phyloP scores from a whole-genome alignment of 2,329 filamentous ascomycete genomes.

The Calcarisporium arbuscula region DNA sequence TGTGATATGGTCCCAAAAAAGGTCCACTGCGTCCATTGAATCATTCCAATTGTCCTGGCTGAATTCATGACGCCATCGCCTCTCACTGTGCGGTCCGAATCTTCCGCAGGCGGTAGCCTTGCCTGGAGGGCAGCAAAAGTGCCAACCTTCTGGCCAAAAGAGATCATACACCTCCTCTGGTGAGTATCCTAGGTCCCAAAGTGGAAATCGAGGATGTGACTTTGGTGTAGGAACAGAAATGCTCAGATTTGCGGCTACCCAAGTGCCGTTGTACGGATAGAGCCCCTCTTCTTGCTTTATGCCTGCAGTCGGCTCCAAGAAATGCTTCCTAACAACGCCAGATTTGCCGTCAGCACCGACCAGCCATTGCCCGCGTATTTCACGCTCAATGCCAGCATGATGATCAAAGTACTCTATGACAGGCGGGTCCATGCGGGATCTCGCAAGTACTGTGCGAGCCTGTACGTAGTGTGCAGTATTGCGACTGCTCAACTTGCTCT shows the following conservation, averaged over 20 bases:
- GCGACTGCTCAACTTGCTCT: constrained; percentile 3
- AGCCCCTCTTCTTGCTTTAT: constrained; percentile 27
- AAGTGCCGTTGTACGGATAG: constrained; percentile 31
- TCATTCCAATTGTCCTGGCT: constrained; percentile 16
- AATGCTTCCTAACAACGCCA: constrained; percentile 36
- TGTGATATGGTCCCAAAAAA: constrained; percentile 21
- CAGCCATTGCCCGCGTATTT: constrained; percentile 14
- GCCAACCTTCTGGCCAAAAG: constrained; percentile 38
- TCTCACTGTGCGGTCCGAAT: constrained; percentile 32
- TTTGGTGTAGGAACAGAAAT: constrained; percentile 35
- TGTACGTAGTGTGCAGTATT: constrained; percentile 5
- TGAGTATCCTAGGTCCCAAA: constrained; percentile 39
- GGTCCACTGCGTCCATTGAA: constrained; percentile 21
- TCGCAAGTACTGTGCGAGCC: constrained; percentile 2
- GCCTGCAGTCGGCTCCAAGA: constrained; percentile 32
- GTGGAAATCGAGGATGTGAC: constrained; percentile 40
- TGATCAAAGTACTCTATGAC: constrained; percentile 2
- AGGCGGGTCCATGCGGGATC: constrained; percentile 1
- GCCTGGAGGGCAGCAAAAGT: constrained; percentile 35
- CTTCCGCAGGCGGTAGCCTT: constrained; percentile 36
- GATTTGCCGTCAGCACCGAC: constrained; percentile 40
- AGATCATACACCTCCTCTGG: constrained; percentile 40
- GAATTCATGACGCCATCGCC: constrained; percentile 36
- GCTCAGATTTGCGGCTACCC: constrained; percentile 42
- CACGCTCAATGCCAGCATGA: too few relatives aligned